Evolutionary conservation across 2,329 filamentous ascomycete genomes (phyloP).

Genomic region (Sporothrix luriei): DNA sequence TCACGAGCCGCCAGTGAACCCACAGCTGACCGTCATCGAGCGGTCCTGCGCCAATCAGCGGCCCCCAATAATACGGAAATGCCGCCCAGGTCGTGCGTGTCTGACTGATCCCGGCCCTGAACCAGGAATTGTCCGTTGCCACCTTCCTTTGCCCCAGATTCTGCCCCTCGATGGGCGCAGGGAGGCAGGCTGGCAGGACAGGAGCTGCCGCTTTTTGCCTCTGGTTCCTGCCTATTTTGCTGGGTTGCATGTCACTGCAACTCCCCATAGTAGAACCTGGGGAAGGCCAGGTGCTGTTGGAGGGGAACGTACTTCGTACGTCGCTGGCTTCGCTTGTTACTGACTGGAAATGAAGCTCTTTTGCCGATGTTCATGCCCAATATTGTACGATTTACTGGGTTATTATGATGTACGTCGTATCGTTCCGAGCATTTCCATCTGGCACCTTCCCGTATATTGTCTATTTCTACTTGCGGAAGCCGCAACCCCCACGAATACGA

Average conservation of each 20-base stretch:
- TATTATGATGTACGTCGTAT: neutral
- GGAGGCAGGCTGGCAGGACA: no score
- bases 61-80: conserved; percentile 14
- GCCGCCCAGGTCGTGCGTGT: neutral
- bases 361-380: neutral
- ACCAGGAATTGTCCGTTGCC: neutral
- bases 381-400: neutral
- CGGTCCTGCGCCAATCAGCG: conserved; percentile 15
- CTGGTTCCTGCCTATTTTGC: neutral
- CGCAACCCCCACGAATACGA: conserved; percentile 18
- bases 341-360: neutral
- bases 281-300: neutral
- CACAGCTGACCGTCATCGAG: neutral
- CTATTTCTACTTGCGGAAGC: conserved; percentile 14
- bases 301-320: neutral
- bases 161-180: neutral
- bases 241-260: neutral
- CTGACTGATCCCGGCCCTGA: conserved; percentile 17
- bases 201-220: neutral
- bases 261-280: neutral
- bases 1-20: conserved; percentile 23
- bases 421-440: neutral
- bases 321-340: neutral
- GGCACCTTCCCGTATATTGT: neutral
- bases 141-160: conserved; percentile 19